Percentiles rank a stretch among this genome's conserved stretches.
Evolutionary conservation across 441 rosid genomes (phyloP).

Genomic region (Biscutella laevigata): DNA sequence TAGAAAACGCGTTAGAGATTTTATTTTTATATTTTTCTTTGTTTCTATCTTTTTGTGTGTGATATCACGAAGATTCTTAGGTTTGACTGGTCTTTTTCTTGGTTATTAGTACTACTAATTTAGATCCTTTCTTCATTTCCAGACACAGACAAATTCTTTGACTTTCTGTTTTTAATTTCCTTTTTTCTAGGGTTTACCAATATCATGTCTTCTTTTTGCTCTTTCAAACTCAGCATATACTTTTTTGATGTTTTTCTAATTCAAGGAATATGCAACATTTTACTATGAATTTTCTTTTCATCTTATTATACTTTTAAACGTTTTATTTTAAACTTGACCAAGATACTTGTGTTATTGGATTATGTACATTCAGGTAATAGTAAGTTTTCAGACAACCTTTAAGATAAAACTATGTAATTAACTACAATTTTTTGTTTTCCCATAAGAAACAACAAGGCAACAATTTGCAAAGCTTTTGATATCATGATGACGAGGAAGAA

Average conservation of each 20-base stretch:
- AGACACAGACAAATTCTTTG: conserved; percentile 28
- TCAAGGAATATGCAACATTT: no score
- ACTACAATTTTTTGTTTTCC: no score
- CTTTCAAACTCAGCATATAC: no score
- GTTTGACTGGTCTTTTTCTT: conserved; percentile 29
- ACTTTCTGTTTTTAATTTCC: conserved; percentile 17
- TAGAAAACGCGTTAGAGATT: conserved; percentile 28
- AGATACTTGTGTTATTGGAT: no score
- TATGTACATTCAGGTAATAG: no score
- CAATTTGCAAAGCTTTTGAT: not conserved
- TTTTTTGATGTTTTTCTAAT: no score
- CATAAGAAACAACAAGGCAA: not conserved
- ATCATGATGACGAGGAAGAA: not conserved
- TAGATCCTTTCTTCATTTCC: conserved; percentile 27
- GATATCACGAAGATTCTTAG: conserved; percentile 27
- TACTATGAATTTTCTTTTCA: no score
- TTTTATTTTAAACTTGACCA: no score
- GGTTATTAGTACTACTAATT: conserved; percentile 16
- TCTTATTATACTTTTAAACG: no score
- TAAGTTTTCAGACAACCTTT: no score
- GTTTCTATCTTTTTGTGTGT: not conserved
- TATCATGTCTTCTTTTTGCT: conserved; percentile 16
- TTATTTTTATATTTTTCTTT: not conserved
- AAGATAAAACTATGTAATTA: no score
- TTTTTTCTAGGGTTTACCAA: conserved; percentile 4